A percentile compares a stretch with the other conserved stretches of the same genome.
phyloP scores from a whole-genome alignment of 495 filamentous ascomycete genomes.

The Poronia punctata region DNA sequence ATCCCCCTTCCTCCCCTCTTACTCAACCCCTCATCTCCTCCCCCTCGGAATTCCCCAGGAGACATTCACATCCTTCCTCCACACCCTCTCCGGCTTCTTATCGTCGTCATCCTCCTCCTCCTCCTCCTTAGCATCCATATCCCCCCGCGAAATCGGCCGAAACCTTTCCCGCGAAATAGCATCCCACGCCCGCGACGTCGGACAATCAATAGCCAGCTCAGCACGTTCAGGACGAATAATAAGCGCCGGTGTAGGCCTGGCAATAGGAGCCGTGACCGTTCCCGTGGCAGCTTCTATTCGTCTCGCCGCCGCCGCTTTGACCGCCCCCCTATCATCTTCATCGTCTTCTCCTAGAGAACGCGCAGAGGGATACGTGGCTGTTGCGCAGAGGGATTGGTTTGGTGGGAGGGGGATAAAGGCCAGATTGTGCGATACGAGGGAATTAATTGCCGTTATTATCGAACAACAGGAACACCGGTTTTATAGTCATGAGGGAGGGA shows the following conservation, averaged over 20 bases:
- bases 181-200: slow-evolving; percentile 6
- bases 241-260: slow-evolving; percentile 6
- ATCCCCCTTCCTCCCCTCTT: slow-evolving; percentile 17
- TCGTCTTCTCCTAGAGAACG: slow-evolving; percentile 16
- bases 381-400: slow-evolving; percentile 21
- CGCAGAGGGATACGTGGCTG: slow-evolving; percentile 17
- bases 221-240: too few species aligned
- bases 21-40: slow-evolving; percentile 10
- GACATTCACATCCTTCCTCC: slow-evolving; percentile 19
- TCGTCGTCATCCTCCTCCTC: too few species aligned
- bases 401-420: slow-evolving; percentile 11
- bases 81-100: slow-evolving; percentile 21
- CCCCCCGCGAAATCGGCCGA: too few species aligned
- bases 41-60: slow-evolving; percentile 15
- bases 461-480: not conserved
- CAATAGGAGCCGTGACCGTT: slow-evolving; percentile 14
- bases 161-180: slow-evolving; percentile 8
- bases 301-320: slow-evolving; percentile 14
- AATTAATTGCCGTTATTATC: slow-evolving; percentile 10
- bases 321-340: slow-evolving; percentile 5
- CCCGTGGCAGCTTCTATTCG: slow-evolving; percentile 13
- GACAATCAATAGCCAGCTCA: slow-evolving; percentile 6
- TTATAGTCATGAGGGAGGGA: not conserved
- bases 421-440: slow-evolving; percentile 13
- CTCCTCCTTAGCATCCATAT: too few species aligned